Percentiles rank a stretch among this genome's conserved stretches.
phyloP scores from a whole-genome alignment of 2,329 filamentous ascomycete species.

The Herpomyces periplanetae region DNA sequence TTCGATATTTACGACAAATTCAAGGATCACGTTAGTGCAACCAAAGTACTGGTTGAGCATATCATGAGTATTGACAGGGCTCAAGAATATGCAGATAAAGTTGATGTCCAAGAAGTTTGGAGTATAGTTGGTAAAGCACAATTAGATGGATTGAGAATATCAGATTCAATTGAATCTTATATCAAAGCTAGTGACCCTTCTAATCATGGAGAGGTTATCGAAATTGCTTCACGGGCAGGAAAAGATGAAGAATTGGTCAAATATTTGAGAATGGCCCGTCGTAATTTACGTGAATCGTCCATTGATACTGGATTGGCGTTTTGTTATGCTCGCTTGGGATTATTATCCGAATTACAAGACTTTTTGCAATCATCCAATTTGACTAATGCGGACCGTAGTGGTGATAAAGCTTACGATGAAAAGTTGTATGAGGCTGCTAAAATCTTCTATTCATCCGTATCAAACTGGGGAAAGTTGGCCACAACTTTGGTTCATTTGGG shows the following conservation, averaged over 20 bases:
- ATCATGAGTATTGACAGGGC: slow-evolving; percentile 93
- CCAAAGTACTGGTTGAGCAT: slow-evolving; percentile 70
- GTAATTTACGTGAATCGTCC: slow-evolving; percentile 65
- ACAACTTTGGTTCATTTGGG: slow-evolving; percentile 86
- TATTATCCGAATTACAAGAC: slow-evolving; percentile 71
- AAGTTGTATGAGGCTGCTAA: slow-evolving; percentile 82
- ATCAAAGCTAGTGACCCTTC: slow-evolving; percentile 71
- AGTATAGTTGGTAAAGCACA: slow-evolving; percentile 94
- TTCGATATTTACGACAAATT: slow-evolving; percentile 98
- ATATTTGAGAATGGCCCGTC: slow-evolving; percentile 80
- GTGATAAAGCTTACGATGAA: slow-evolving; percentile 88
- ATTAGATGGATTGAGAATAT: slow-evolving; percentile 65
- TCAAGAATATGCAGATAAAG: slow-evolving; percentile 70
- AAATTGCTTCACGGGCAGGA: slow-evolving; percentile 67
- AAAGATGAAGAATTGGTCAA: slow-evolving; percentile 96
- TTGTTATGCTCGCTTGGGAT: slow-evolving; percentile 60
- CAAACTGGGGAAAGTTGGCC: slow-evolving; percentile 95
- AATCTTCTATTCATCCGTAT: slow-evolving; percentile 94
- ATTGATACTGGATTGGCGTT: slow-evolving; percentile 85
- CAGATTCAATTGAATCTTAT: slow-evolving; percentile 79
- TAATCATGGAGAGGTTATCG: slow-evolving; percentile 84
- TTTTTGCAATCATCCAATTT: slow-evolving; percentile 78
- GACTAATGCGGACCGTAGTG: slow-evolving; percentile 74
- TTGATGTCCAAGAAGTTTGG: slow-evolving; percentile 83
- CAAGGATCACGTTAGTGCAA: slow-evolving; percentile 46